These are phyloP conservation scores for Rhododendron kiyosumense DNA, from an alignment of 148 eudicot genomes.

Conservation along the genomic window DNA sequence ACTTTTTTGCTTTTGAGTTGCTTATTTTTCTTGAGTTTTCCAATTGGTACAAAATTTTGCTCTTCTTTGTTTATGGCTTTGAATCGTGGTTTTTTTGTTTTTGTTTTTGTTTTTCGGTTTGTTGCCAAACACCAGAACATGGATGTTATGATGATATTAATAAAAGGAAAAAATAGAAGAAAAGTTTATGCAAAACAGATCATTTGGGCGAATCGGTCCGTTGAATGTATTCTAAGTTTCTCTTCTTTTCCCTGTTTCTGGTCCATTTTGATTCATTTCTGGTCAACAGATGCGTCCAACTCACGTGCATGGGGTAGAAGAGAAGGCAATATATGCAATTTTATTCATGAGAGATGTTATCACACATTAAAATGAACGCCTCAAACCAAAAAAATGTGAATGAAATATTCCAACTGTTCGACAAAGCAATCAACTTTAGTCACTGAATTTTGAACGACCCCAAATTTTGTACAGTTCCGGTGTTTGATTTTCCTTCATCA, in stretches of 20 bases:
- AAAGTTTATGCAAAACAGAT: too few relatives aligned
- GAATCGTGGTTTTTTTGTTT: too few relatives aligned
- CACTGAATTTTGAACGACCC: not conserved
- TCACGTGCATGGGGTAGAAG: not conserved
- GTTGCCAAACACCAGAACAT: not conserved
- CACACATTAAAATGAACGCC: not conserved
- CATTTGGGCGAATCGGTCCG: not conserved
- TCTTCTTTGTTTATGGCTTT: not conserved
- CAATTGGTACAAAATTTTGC: not conserved
- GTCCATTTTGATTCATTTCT: not conserved
- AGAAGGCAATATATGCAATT: not conserved
- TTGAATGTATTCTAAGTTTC: not conserved
- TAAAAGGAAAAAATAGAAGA: not conserved
- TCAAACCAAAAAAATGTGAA: not conserved
- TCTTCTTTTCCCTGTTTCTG: not conserved
- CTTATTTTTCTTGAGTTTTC: not conserved
- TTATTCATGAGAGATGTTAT: not conserved
- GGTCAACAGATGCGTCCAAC: not conserved
- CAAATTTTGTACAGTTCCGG: not conserved
- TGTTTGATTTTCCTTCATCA: not conserved
- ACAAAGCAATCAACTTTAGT: not conserved
- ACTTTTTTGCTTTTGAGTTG: not conserved
- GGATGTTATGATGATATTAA: not conserved
- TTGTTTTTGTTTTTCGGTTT: too few relatives aligned
- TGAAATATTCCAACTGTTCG: not conserved